These are phyloP conservation scores for Pseudognaphalium luteoalbum DNA, from an alignment of 129 eudicot genomes.

Conservation along the genomic window DNA sequence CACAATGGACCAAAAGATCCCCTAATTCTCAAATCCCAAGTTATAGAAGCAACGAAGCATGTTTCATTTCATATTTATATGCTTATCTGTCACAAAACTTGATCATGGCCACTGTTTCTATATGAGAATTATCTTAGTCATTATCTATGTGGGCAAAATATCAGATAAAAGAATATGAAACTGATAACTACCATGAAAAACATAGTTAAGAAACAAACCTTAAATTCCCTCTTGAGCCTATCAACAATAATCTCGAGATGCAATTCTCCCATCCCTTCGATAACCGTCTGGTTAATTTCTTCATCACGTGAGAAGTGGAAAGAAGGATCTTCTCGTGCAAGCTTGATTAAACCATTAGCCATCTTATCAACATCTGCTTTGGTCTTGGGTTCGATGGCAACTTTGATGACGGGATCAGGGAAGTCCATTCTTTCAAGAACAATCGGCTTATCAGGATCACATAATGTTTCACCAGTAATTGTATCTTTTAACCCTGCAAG, in stretches of 20 bases:
- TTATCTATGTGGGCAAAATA: not conserved
- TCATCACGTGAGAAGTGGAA: constrained; percentile 96
- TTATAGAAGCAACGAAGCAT: not conserved
- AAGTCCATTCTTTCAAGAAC: constrained; percentile 97
- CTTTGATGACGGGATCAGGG: constrained; percentile 98
- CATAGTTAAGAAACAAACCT: constrained; percentile 26
- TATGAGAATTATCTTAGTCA: not conserved
- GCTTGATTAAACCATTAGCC: constrained; percentile 83
- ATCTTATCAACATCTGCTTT: constrained; percentile 95
- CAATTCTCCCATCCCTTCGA: constrained; percentile 99
- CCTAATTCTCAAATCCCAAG: not conserved
- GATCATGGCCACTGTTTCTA: not conserved
- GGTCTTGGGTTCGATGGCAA: constrained; percentile 96
- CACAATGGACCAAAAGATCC: not conserved
- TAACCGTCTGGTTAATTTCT: constrained; percentile 88
- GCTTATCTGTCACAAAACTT: no score
- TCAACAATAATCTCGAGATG: constrained; percentile 98
- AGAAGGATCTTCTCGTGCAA: constrained; percentile 99
- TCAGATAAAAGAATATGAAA: no score
- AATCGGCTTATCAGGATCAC: constrained; percentile 73
- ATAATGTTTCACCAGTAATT: constrained; percentile 86
- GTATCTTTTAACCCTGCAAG: constrained; percentile 98
- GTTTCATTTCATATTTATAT: no score
- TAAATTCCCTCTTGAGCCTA: constrained; percentile 48
- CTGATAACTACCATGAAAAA: no score